phyloP scores from a whole-genome alignment of 169 alveolate genomes.

The Cryptosporidium tyzzeri region DNA sequence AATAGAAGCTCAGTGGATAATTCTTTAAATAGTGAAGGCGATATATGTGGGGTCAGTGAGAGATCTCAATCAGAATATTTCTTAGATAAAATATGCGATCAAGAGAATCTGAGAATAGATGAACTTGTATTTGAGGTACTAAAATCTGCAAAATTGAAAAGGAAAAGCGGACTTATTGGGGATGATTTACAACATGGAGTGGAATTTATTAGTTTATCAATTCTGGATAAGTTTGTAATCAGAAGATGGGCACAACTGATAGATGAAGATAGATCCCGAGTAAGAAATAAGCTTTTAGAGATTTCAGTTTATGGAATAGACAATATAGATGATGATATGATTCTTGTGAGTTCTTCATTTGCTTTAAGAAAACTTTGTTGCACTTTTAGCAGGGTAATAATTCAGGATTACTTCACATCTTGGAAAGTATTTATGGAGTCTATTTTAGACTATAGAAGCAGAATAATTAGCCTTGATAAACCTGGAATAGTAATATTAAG shows the following conservation, averaged over 20 bases:
- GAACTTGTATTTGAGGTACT: conserved; percentile 18
- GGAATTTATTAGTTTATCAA: conserved; percentile 15
- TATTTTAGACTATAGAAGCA: conserved; percentile 12
- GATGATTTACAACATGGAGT: conserved; percentile 4
- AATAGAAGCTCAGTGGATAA: background rate
- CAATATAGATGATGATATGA: background rate
- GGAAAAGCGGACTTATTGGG: background rate
- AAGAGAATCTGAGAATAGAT: background rate
- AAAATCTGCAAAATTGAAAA: conserved; percentile 5
- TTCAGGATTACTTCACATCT: conserved; percentile 15
- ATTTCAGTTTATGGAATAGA: background rate
- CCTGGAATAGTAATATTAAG: background rate
- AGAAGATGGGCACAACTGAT: conserved; percentile 1
- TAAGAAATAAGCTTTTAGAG: conserved; percentile 32
- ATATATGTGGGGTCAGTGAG: background rate
- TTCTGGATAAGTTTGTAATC: conserved; percentile 19
- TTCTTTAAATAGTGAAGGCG: background rate
- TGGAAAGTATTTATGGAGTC: conserved; percentile 27
- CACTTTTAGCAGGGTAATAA: conserved; percentile 15
- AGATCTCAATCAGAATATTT: conserved; percentile 26
- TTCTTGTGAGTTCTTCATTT: background rate
- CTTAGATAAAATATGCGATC: background rate
- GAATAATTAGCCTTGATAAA: background rate
- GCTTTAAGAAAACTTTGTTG: conserved; percentile 32
- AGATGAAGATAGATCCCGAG: background rate